Base-by-base conservation (phyloP, 257 asterid genomes). In the Solanum tacnaense region DNA sequence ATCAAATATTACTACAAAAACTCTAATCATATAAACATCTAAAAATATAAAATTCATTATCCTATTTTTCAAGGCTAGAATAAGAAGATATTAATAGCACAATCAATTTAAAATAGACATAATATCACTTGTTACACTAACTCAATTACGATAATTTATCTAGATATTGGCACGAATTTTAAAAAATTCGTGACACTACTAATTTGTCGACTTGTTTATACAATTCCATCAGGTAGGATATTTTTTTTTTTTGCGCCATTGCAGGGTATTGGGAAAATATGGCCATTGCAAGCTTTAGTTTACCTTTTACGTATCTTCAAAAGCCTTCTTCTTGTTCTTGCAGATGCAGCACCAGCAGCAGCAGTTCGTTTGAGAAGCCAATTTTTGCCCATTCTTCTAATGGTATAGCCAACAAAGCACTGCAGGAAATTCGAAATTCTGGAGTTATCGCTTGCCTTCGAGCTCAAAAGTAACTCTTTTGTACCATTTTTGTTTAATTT, bases 391-490 rank as follows among this genome's bases (percentile, higher is more conserved):
- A 38, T 9, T 78, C 88, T 6, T 78, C 88, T 84, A 88, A 29
- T 52, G 85, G 46, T 68, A 89, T 90, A 78, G 93, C 94, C 27
- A 91, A 90, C 90, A 84, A 84, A 89, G 93, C 94, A 2, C 87
- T 96, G 87, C 46, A 71, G 83, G 96, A 92, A 65, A 93, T 95
- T 89, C 94, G 81, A 15, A 89, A 90, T 86, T 94, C 98, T 68
- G 96, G 96, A 71, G 65, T 96, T 11, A 94, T 95, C 49, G 98
- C 98, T 88, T 96, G 98, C 90, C 96, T 96, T 87, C 96, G 98
- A 13, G 94, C 98, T 68, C 92, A 89, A 87, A 94, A 95, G 98
- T 94, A 89, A 81, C 39, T 60, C 13, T 39, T 27, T 35, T 34
- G 2, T 0, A 25, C 44, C 20, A 16, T 16, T 71, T 13, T 9